Percentiles rank a stretch among this genome's conserved stretches.
Evolutionary conservation across 306 rosid genomes (phyloP).

Genomic region (Acmispon strigosus): DNA sequence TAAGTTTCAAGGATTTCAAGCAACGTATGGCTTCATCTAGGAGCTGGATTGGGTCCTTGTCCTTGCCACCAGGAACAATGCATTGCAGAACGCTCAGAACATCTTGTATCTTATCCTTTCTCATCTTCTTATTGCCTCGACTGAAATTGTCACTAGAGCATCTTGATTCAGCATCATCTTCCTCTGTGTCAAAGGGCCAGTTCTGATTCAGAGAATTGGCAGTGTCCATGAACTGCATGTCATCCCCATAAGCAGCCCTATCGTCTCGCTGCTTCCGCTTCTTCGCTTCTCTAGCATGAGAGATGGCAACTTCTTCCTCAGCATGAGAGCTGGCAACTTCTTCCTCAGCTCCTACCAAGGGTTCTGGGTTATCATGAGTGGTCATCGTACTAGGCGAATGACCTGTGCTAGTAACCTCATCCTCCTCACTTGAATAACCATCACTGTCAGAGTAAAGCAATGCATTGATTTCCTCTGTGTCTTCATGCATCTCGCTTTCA

Average conservation of each 20-base stretch:
- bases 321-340: constrained; percentile 61
- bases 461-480: constrained; percentile 90
- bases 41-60: constrained; percentile 62
- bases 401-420: constrained; percentile 96
- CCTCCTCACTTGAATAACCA: constrained; percentile 54
- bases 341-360: constrained; percentile 28
- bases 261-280: constrained; percentile 66
- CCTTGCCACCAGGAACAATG: constrained; percentile 73
- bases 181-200: constrained; percentile 27
- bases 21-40: constrained; percentile 81
- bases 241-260: constrained; percentile 22
- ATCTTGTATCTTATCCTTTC: constrained; percentile 66
- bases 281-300: constrained; percentile 36
- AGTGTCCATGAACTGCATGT: constrained; percentile 43
- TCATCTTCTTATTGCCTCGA: constrained; percentile 41
- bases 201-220: constrained; percentile 49
- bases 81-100: constrained; percentile 63
- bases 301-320: constrained; percentile 72
- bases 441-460: constrained; percentile 82
- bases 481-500: constrained; percentile 88
- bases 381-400: constrained; percentile 84
- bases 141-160: constrained; percentile 39
- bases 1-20: constrained; percentile 61
- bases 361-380: constrained; percentile 33
- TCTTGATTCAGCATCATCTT: constrained; percentile 70